These are phyloP conservation scores for Gossypium anomalum DNA, from an alignment of 345 rosid species.

Conservation along the genomic window DNA sequence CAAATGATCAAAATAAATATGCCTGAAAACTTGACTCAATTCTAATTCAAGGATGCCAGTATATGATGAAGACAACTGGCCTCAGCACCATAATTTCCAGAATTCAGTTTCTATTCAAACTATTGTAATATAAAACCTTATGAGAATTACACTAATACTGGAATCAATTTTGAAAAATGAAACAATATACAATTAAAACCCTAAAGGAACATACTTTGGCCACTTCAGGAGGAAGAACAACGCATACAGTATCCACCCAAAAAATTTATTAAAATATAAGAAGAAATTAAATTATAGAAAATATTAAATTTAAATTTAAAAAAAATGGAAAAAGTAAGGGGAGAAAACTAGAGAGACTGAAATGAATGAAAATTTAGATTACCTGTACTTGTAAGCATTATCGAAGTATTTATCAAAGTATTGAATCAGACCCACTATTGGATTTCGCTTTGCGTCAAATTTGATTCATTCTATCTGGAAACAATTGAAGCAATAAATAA, in stretches of 20 bases:
- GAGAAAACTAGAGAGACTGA: too few relatives aligned
- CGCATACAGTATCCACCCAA: not conserved
- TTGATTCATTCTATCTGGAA: too few relatives aligned
- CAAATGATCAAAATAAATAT: too few relatives aligned
- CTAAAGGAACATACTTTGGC: not conserved
- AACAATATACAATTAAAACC: not conserved
- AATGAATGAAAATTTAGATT: not conserved
- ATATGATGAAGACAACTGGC: too few relatives aligned
- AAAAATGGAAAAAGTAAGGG: not conserved
- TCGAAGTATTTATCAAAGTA: constrained; percentile 1
- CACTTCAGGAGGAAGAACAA: constrained; percentile 3
- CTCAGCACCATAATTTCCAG: too few relatives aligned
- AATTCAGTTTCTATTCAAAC: not conserved
- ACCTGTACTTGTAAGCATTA: not conserved
- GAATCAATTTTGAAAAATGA: not conserved
- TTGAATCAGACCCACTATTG: not conserved
- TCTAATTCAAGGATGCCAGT: too few relatives aligned
- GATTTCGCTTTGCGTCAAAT: not conserved
- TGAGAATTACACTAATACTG: not conserved
- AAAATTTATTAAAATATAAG: not conserved
- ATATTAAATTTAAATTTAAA: not conserved
- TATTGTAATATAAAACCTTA: not conserved
- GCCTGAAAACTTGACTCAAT: too few relatives aligned
- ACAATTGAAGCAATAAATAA: too few relatives aligned
- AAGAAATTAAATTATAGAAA: not conserved